Percentiles rank a stretch among this genome's conserved stretches.
These are phyloP conservation scores for Colletotrichum lindemuthianum DNA, from an alignment of 2,329 filamentous ascomycete genomes.

Conservation along the genomic window DNA sequence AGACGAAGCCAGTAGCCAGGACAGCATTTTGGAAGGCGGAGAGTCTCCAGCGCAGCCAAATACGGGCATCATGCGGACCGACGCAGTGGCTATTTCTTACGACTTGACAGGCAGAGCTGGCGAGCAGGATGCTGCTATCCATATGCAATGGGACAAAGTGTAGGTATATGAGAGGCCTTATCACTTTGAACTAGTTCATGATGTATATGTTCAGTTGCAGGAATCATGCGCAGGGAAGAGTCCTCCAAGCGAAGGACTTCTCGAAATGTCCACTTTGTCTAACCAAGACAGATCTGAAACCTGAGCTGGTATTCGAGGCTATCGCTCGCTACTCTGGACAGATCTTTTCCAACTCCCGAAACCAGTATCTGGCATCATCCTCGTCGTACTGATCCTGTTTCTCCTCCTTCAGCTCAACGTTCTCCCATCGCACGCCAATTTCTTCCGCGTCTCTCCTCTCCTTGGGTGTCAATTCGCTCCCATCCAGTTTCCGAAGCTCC, in stretches of 20 bases:
- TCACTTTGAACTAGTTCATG: too few species aligned
- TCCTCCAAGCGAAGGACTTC: too few species aligned
- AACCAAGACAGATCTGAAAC: background rate
- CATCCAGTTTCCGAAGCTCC: background rate
- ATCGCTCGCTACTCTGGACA: background rate
- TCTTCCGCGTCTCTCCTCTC: conserved; percentile 7
- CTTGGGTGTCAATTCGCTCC: background rate
- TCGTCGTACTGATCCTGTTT: background rate
- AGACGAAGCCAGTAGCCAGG: conserved; percentile 8
- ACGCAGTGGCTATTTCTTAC: background rate
- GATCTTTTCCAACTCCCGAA: background rate
- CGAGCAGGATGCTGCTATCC: too few species aligned
- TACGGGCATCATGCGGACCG: background rate
- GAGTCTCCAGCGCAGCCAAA: background rate
- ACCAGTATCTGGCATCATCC: background rate
- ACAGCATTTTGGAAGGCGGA: background rate
- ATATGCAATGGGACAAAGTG: too few species aligned
- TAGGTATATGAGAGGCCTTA: too few species aligned
- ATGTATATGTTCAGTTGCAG: too few species aligned
- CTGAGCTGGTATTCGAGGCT: background rate
- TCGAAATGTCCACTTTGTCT: too few species aligned
- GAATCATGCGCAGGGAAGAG: too few species aligned
- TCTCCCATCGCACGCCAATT: background rate
- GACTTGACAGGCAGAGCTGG: background rate
- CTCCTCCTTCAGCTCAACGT: background rate